These are phyloP conservation scores for Yamadazyma atlantica DNA, from an alignment of 1,139 yeast species.

Conservation along the genomic window DNA sequence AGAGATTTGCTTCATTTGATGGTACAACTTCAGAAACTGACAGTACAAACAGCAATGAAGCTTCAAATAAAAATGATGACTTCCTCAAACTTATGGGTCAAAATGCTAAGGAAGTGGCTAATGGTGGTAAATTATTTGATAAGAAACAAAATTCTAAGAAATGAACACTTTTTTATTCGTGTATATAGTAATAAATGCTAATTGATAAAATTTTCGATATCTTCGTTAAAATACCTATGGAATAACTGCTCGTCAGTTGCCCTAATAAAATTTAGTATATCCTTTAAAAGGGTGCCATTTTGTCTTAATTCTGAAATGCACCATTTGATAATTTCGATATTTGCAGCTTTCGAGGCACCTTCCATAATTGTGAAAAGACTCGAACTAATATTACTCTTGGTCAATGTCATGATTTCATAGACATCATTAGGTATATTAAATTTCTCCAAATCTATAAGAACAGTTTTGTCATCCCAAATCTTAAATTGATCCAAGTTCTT, in stretches of 20 bases:
- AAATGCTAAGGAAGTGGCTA: conserved; percentile 59
- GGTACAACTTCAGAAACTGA: conserved; percentile 9
- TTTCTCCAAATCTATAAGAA: conserved; percentile 10
- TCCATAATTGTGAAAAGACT: conserved; percentile 13
- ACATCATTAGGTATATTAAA: conserved; percentile 14
- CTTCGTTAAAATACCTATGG: not conserved
- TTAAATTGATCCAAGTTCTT: not conserved
- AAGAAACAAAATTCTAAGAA: conserved; percentile 43
- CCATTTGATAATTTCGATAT: conserved; percentile 29
- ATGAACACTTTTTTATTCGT: conserved; percentile 16
- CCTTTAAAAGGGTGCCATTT: conserved; percentile 28
- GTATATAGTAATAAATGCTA: conserved; percentile 13
- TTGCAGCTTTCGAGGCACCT: conserved; percentile 24
- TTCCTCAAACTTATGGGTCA: conserved; percentile 63
- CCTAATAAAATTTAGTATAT: conserved; percentile 13
- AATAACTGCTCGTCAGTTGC: conserved; percentile 1
- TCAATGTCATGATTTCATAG: conserved; percentile 6
- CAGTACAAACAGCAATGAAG: conserved; percentile 15
- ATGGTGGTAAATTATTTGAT: conserved; percentile 61
- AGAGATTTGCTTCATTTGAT: conserved; percentile 63
- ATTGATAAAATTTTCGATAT: not conserved
- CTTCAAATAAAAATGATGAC: conserved; percentile 37
- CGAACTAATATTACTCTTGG: conserved; percentile 6
- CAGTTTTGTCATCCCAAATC: conserved; percentile 1
- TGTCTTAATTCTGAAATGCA: conserved; percentile 30